Percentiles rank a stretch among this genome's conserved stretches.
Conservation (phyloP, 2,329 filamentous ascomycete species). For the Fonsecaea pedrosoi region DNA sequence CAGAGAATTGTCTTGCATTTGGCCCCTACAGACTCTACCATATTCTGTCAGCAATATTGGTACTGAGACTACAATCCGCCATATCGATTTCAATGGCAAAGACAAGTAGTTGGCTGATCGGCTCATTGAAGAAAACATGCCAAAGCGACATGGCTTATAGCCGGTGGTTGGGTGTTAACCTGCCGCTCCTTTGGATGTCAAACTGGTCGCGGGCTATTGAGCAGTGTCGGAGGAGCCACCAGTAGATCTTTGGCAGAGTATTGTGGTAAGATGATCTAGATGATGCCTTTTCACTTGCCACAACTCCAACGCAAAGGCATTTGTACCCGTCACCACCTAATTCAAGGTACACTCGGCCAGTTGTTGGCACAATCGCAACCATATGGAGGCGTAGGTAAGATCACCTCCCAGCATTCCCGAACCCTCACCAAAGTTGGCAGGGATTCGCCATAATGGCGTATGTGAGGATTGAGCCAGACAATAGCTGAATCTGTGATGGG, state of each 20-base stretch:
- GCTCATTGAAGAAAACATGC: too few species aligned
- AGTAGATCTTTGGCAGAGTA: background rate
- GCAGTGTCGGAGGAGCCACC: constrained; percentile 1
- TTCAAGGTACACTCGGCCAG: background rate
- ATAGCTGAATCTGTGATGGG: background rate
- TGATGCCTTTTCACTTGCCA: background rate
- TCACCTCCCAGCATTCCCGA: background rate
- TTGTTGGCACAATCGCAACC: background rate
- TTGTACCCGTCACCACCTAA: background rate
- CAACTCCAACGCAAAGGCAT: background rate
- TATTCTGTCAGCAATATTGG: too few species aligned
- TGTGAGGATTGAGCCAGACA: constrained; percentile 3
- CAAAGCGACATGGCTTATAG: background rate
- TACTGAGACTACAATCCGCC: too few species aligned
- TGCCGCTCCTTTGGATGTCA: background rate
- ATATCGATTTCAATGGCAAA: too few species aligned
- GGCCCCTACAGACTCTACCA: too few species aligned
- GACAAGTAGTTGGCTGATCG: too few species aligned
- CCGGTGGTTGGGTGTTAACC: background rate
- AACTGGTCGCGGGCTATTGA: background rate
- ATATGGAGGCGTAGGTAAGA: background rate
- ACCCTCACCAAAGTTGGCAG: too few species aligned
- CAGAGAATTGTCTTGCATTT: too few species aligned
- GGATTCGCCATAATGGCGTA: background rate
- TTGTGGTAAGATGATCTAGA: constrained; percentile 5